These are phyloP conservation scores for Colletotrichum musicola DNA, from an alignment of 2,329 filamentous ascomycete species.

Conservation along the genomic window DNA sequence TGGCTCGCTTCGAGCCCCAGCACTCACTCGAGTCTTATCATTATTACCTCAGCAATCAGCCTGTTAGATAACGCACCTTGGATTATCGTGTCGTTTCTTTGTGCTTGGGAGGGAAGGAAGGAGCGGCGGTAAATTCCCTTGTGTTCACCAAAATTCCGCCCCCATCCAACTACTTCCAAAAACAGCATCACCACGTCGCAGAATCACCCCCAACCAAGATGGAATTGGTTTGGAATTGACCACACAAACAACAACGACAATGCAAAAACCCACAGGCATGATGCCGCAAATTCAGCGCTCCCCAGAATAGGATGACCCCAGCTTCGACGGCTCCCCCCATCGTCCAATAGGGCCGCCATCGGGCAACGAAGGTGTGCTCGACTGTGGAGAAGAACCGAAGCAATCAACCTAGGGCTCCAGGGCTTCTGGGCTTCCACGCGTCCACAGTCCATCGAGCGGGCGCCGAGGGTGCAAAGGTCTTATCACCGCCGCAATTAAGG, in stretches of 20 bases:
- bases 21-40: no score
- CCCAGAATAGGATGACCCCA: constrained; percentile 14
- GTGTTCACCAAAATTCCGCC: neutral
- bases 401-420: constrained; percentile 6
- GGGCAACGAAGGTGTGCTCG: constrained; percentile 22
- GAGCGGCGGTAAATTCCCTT: neutral
- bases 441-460: neutral
- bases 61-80: neutral
- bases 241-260: neutral
- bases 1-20: neutral
- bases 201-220: neutral
- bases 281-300: constrained; percentile 15
- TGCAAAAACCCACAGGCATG: constrained; percentile 19
- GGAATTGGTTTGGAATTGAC: constrained; percentile 10
- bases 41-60: neutral
- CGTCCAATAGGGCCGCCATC: constrained; percentile 36
- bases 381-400: constrained; percentile 21
- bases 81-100: neutral
- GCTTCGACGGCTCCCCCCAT: neutral
- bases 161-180: neutral
- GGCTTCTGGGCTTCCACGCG: neutral
- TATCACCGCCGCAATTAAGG: constrained; percentile 23
- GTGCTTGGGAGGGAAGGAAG: neutral
- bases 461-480: neutral
- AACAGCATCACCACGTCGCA: neutral